Percentiles rank a stretch among this genome's conserved stretches.
Evolutionary conservation across 2,329 filamentous ascomycete species (phyloP).

Genomic region (Trichoderma gracile): DNA sequence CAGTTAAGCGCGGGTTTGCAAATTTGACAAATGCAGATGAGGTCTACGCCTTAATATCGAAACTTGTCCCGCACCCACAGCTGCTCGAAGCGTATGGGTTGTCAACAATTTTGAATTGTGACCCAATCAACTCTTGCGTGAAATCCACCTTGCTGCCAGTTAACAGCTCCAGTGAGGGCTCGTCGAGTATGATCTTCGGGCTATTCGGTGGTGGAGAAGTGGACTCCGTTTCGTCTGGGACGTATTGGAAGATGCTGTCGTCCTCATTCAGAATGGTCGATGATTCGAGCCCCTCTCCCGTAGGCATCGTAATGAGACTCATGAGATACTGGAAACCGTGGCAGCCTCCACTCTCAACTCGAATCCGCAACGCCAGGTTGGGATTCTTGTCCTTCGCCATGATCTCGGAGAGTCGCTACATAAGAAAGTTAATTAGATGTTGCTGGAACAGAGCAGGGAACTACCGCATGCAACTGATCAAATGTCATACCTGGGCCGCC

Average conservation of each 20-base stretch:
- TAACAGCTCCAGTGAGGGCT: conserved; percentile 80
- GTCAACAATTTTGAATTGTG: conserved; percentile 93
- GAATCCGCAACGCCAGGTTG: conserved; percentile 81
- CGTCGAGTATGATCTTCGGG: conserved; percentile 87
- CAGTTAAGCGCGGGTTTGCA: background rate
- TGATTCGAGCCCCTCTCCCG: conserved; percentile 38
- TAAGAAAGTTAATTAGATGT: background rate
- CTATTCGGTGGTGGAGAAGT: conserved; percentile 36
- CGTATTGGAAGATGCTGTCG: conserved; percentile 82
- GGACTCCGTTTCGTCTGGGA: conserved; percentile 48
- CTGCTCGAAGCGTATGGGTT: conserved; percentile 91
- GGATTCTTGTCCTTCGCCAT: conserved; percentile 73
- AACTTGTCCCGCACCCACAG: conserved; percentile 96
- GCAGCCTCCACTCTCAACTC: conserved; percentile 90
- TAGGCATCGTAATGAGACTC: conserved; percentile 69
- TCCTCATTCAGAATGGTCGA: conserved; percentile 60
- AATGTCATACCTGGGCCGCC: conserved; percentile 68
- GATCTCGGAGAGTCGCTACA: conserved; percentile 72
- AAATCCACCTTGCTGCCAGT: conserved; percentile 96
- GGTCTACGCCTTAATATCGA: conserved; percentile 75
- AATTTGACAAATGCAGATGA: background rate
- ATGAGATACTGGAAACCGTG: conserved; percentile 98
- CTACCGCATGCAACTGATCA: background rate
- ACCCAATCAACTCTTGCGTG: conserved; percentile 86
- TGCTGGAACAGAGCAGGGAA: background rate